Evolutionary conservation across 768 basidiomycete species (phyloP).

Genomic region (Aureoboletus auriporus): DNA sequence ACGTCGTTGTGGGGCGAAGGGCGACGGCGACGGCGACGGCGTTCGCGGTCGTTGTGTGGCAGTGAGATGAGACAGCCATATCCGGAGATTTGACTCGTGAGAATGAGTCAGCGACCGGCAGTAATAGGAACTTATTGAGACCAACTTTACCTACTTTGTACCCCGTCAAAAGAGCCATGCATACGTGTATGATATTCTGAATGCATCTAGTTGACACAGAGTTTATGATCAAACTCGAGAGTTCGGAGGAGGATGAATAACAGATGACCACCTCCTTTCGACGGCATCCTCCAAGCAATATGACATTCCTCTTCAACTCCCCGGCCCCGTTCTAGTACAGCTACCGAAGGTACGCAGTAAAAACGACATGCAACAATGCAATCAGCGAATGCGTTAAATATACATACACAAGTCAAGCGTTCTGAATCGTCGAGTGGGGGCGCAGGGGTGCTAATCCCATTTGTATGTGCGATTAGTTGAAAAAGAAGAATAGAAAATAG

Average conservation of each 20-base stretch:
- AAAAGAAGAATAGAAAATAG: slow-evolving; percentile 4
- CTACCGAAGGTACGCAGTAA: slow-evolving; percentile 9
- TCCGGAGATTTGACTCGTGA: too few species aligned
- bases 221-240: too few species aligned
- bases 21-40: too few species aligned
- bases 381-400: slow-evolving; percentile 11
- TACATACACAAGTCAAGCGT: slow-evolving; percentile 20
- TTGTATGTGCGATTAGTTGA: slow-evolving; percentile 11
- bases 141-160: too few species aligned
- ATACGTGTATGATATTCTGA: too few species aligned
- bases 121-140: too few species aligned
- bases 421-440: slow-evolving; percentile 9
- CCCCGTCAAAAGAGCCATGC: too few species aligned
- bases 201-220: too few species aligned
- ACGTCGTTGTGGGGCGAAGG: too few species aligned
- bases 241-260: not conserved
- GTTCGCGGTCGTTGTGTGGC: too few species aligned
- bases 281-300: not conserved
- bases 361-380: slow-evolving; percentile 7
- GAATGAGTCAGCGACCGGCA: too few species aligned
- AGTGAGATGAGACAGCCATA: too few species aligned
- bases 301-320: slow-evolving; percentile 10
- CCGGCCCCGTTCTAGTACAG: slow-evolving; percentile 13
- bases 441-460: slow-evolving; percentile 4
- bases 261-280: slow-evolving; percentile 7